Percentiles rank a stretch among this genome's conserved stretches.
These are phyloP conservation scores for Rhodotorula sp. DNA, from an alignment of 1,284 basidiomycete species.

Conservation along the genomic window DNA sequence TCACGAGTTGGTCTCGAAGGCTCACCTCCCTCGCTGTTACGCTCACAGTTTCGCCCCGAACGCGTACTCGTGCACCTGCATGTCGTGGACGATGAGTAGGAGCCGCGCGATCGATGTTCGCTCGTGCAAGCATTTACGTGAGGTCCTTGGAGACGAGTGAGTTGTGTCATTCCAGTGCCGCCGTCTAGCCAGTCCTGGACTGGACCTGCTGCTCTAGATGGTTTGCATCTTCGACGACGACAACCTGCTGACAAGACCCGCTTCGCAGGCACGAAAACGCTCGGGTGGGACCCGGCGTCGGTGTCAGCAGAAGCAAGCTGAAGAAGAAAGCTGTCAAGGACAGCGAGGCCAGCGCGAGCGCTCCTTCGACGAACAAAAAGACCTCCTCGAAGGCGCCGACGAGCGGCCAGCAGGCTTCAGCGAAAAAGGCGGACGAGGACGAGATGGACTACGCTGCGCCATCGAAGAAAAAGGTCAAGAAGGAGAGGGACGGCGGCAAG, in stretches of 20 bases:
- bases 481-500: slow-evolving; percentile 22
- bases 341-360: neutral
- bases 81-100: slow-evolving; percentile 53
- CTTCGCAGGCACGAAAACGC: slow-evolving; percentile 30
- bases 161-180: neutral
- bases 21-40: too few relatives aligned
- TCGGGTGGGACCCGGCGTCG: slow-evolving; percentile 1
- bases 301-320: neutral
- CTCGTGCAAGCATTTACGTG: slow-evolving; percentile 62
- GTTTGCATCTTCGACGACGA: neutral
- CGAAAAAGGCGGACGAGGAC: slow-evolving; percentile 38
- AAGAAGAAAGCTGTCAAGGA: slow-evolving; percentile 20
- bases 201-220: neutral
- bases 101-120: slow-evolving; percentile 56
- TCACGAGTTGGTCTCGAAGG: neutral
- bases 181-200: too few relatives aligned
- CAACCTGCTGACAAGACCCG: neutral
- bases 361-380: too few relatives aligned
- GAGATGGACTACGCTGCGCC: slow-evolving; percentile 44
- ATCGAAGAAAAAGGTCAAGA: slow-evolving; percentile 19
- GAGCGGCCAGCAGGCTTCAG: too few relatives aligned
- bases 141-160: slow-evolving; percentile 59
- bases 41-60: slow-evolving; percentile 50
- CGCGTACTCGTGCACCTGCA: slow-evolving; percentile 55
- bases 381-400: too few relatives aligned